phyloP scores from a whole-genome alignment of 1,284 basidiomycete species.

The Ganoderma multipileum region DNA sequence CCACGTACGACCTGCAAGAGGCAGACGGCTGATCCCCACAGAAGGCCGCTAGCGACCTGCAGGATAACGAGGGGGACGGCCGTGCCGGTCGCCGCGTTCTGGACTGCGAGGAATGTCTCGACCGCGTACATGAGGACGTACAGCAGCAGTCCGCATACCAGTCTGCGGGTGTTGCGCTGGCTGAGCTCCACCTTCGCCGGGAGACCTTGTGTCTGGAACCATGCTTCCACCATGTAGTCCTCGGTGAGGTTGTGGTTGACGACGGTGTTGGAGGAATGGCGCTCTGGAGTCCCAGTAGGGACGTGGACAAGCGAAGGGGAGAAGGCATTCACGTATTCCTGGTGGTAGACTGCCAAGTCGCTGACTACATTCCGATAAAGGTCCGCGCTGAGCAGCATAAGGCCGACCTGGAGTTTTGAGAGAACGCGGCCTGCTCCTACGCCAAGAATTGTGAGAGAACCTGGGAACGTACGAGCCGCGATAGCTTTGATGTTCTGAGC shows the following conservation, averaged over 20 bases:
- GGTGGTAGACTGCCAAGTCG: constrained; percentile 20
- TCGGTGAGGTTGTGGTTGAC: constrained; percentile 25
- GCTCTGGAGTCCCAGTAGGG: constrained; percentile 23
- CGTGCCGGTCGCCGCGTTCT: constrained; percentile 22
- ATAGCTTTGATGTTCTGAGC: constrained; percentile 24
- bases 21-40: constrained; percentile 15
- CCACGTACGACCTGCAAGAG: constrained; percentile 16
- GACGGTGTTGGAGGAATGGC: constrained; percentile 22
- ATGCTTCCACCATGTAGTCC: constrained; percentile 28
- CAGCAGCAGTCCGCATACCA: constrained; percentile 14
- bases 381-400: constrained; percentile 25
- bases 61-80: constrained; percentile 13
- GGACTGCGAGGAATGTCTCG: constrained; percentile 22
- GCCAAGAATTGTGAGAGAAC: constrained; percentile 18
- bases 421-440: constrained; percentile 26
- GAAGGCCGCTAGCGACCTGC: constrained; percentile 16
- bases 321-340: constrained; percentile 27
- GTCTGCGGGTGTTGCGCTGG: constrained; percentile 15
- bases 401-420: constrained; percentile 23
- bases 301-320: constrained; percentile 22
- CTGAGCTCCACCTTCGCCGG: constrained; percentile 24
- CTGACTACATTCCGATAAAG: constrained; percentile 27
- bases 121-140: constrained; percentile 19
- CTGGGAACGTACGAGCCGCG: constrained; percentile 23
- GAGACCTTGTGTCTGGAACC: constrained; percentile 26